Base-by-base conservation (phyloP, 352 stramenopile species). In the Blastocystis sp. region DNA sequence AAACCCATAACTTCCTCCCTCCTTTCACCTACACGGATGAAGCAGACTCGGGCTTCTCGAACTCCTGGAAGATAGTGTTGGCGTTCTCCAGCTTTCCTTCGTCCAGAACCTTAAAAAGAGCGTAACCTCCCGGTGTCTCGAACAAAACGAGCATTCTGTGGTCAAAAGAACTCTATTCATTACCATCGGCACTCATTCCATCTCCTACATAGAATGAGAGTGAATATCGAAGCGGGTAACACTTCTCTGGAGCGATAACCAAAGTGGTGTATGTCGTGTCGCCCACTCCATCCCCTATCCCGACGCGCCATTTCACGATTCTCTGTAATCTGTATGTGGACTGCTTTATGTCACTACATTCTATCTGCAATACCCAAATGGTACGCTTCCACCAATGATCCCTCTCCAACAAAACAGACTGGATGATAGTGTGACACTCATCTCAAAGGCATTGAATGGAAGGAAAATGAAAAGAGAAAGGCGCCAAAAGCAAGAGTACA, bases 91-190 rank as follows among this genome's bases (percentile, higher is more conserved):
- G 71, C 91, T 97, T 97, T 87, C 93, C 92, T 89, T 98, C 94
- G 90, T 98, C 94, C 90, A 96, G 92, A 88, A 99, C 95, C 93
- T 99, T 99, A 90, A 99, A 99, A 42, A 99, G 93, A 84, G 97
- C 97, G 91, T 98, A 98, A 62, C 97, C 97, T 80, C 95, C 97
- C 21, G 97, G 94, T 54, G 97, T 99, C 91, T 99, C 97, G 90
- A 99, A 99, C 52, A 99, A 92, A 87, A 99, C 95, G 84, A 99
- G 93, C 97, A 99, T 99, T 28, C 42, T 21, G 11, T 21, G 21
- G 21, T 21, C 54, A 61, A 21, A 61, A 61, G 54, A 61, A 61
- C 54, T 21, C 11, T 61, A 61, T 61, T 21, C 54, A 21, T 61
- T 61, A 61, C 11, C 11, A 61, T 21, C 11, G 54, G 21, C 11